Evolutionary conservation across 2,329 filamentous ascomycete species (phyloP).

Genomic region (Macrophomina tecta): DNA sequence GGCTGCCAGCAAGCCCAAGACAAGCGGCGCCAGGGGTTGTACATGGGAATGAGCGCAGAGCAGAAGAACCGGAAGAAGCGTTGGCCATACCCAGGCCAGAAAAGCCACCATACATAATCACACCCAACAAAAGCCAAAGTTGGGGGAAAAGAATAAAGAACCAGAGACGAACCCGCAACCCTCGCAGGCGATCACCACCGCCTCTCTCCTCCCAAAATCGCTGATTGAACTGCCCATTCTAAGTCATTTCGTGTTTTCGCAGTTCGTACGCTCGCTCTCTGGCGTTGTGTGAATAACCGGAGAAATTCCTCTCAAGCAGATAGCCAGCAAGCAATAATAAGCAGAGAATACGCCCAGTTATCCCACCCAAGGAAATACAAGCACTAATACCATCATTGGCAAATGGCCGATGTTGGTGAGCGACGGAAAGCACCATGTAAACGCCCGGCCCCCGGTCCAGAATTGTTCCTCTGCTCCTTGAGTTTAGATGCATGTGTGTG

Average conservation of each 20-base stretch:
- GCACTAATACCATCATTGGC: conserved; percentile 16
- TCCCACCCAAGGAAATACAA: conserved; percentile 6
- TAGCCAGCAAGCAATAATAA: conserved; percentile 15
- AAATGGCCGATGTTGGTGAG: conserved; percentile 4
- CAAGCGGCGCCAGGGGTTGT: conserved; percentile 14
- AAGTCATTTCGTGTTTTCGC: conserved; percentile 20
- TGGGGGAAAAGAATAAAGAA: conserved; percentile 4
- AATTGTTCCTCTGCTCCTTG: conserved; percentile 20
- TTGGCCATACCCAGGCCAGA: conserved; percentile 2
- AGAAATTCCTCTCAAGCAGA: conserved; percentile 14
- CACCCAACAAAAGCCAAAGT: conserved; percentile 11
- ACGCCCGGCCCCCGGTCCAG: conserved; percentile 16
- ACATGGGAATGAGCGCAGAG: background rate
- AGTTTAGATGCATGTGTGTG: conserved; percentile 22
- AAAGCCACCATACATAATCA: conserved; percentile 4
- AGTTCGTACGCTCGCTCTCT: conserved; percentile 11
- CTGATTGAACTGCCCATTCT: conserved; percentile 17
- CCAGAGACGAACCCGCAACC: background rate
- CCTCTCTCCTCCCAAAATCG: background rate
- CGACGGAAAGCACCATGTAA: conserved; percentile 9
- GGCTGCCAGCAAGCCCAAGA: conserved; percentile 13
- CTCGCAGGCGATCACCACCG: background rate
- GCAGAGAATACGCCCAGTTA: conserved; percentile 15
- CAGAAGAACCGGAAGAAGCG: background rate
- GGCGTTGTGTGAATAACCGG: conserved; percentile 3